Conservation (phyloP, 2,329 filamentous ascomycete genomes). For the Aspergillus piperis region DNA sequence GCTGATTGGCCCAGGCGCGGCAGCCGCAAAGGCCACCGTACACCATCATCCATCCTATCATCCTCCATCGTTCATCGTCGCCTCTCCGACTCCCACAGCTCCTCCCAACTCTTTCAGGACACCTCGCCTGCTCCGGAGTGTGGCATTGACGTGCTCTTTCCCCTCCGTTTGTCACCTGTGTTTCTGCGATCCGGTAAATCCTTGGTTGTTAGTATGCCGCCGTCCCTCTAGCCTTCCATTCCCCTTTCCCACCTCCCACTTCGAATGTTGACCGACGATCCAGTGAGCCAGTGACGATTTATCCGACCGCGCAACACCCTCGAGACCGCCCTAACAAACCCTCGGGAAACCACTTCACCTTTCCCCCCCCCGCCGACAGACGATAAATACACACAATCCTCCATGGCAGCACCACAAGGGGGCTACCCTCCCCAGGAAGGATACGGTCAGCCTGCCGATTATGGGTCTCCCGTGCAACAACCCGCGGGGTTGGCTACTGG, state of each 20-base stretch:
- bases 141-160: constrained; percentile 15
- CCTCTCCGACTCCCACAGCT: constrained; percentile 16
- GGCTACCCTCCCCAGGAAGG: constrained; percentile 54
- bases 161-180: background rate
- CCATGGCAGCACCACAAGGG: constrained; percentile 55
- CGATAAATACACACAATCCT: constrained; percentile 14
- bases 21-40: constrained; percentile 43
- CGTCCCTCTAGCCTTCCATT: constrained; percentile 14
- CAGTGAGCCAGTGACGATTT: constrained; percentile 26
- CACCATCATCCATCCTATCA: constrained; percentile 26
- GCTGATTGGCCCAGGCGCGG: constrained; percentile 35
- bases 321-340: constrained; percentile 3
- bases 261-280: constrained; percentile 22
- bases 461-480: constrained; percentile 42
- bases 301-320: constrained; percentile 15
- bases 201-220: constrained; percentile 23
- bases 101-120: constrained; percentile 13
- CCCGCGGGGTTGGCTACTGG: constrained; percentile 35
- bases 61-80: constrained; percentile 17
- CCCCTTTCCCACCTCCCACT: constrained; percentile 12
- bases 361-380: background rate
- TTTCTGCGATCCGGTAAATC: constrained; percentile 1
- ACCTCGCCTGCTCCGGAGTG: constrained; percentile 17
- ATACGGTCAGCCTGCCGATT: constrained; percentile 46
- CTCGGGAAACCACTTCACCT: constrained; percentile 3